These are phyloP conservation scores for Trichoderma sp. DNA, from an alignment of 2,329 filamentous ascomycete genomes.

Conservation along the genomic window DNA sequence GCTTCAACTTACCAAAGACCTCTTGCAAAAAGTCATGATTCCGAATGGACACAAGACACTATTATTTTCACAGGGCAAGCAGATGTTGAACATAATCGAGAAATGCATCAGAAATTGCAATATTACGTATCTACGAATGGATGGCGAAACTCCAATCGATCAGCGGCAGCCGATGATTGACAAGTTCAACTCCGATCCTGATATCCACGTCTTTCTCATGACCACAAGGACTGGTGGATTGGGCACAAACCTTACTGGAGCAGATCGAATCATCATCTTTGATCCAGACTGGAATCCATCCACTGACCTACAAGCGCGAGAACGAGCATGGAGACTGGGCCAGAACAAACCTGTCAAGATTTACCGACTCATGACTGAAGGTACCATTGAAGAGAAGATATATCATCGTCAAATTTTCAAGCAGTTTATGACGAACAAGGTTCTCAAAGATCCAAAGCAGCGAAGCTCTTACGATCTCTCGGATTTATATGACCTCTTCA, in stretches of 20 bases:
- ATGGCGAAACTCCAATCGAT: slow-evolving; percentile 86
- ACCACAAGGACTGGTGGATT: slow-evolving; percentile 95
- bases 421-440: slow-evolving; percentile 95
- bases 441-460: slow-evolving; percentile 90
- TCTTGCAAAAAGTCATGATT: slow-evolving; percentile 81
- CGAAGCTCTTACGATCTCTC: slow-evolving; percentile 85
- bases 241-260: slow-evolving; percentile 91
- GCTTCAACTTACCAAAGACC: slow-evolving; percentile 87
- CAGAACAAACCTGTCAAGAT: slow-evolving; percentile 95
- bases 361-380: slow-evolving; percentile 95
- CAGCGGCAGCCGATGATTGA: slow-evolving; percentile 88
- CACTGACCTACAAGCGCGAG: slow-evolving; percentile 90
- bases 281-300: slow-evolving; percentile 99
- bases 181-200: slow-evolving; percentile 79
- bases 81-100: slow-evolving; percentile 94
- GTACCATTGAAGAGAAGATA: slow-evolving; percentile 98
- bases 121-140: slow-evolving; percentile 84
- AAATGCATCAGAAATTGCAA: slow-evolving; percentile 70
- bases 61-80: slow-evolving; percentile 87
- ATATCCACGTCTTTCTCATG: slow-evolving; percentile 83
- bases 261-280: slow-evolving; percentile 94
- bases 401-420: slow-evolving; percentile 99
- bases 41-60: slow-evolving; percentile 88
- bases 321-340: slow-evolving; percentile 91
- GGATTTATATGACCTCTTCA: slow-evolving; percentile 91